These are phyloP conservation scores for Hymenoscyphus repandus DNA, from an alignment of 2,329 filamentous ascomycete species.

Conservation along the genomic window DNA sequence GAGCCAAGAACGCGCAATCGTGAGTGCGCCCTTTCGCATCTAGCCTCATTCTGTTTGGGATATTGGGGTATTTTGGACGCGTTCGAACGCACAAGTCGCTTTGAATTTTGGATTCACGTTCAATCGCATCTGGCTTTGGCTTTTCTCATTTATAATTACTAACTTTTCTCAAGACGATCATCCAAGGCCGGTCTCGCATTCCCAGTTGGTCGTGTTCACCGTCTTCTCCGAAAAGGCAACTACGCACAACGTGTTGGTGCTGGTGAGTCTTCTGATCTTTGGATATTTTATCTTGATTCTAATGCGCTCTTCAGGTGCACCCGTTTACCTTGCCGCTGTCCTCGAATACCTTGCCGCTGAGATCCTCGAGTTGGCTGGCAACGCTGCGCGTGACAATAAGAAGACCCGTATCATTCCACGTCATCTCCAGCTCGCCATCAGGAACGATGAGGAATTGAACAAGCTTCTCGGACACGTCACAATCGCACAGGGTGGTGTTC, in stretches of 20 bases:
- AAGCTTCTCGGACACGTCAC: constrained; percentile 95
- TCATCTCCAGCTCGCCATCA: constrained; percentile 97
- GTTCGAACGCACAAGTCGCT: too few species aligned
- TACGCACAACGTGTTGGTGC: constrained; percentile 99
- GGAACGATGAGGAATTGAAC: constrained; percentile 99
- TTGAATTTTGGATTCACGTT: too few species aligned
- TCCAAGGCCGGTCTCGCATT: constrained; percentile 99
- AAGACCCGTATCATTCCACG: constrained; percentile 99
- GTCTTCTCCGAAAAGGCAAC: constrained; percentile 98
- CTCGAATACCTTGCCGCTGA: constrained; percentile 98
- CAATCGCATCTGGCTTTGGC: constrained; percentile 25
- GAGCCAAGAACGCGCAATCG: constrained; percentile 99
- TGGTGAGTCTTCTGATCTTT: constrained; percentile 45
- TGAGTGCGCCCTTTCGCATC: constrained; percentile 50
- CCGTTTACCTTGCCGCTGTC: constrained; percentile 94
- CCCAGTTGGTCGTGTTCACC: constrained; percentile 98
- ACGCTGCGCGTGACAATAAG: constrained; percentile 99
- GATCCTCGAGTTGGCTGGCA: constrained; percentile 97
- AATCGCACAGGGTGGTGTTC: constrained; percentile 93
- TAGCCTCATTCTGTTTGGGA: constrained; percentile 5
- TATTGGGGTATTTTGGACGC: constrained; percentile 33
- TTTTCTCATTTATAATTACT: constrained; percentile 28
- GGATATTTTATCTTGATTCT: constrained; percentile 19
- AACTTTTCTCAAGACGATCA: constrained; percentile 66
- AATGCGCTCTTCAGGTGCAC: constrained; percentile 53